Conservation (phyloP, 2,329 filamentous ascomycete genomes). For the Aspergillus sp. region DNA sequence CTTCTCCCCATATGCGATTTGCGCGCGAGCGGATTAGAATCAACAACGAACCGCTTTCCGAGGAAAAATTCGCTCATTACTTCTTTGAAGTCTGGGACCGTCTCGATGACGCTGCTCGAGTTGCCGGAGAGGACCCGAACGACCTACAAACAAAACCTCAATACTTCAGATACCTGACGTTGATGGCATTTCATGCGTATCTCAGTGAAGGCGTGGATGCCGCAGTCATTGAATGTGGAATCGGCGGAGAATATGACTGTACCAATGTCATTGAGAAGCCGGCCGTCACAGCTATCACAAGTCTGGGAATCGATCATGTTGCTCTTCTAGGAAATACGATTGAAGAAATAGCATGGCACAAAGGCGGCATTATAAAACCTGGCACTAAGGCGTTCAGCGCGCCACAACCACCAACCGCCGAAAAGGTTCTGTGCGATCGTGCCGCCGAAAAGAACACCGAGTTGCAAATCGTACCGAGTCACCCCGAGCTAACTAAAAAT, state of each 20-base stretch:
- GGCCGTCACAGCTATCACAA: constrained; percentile 71
- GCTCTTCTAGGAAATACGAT: constrained; percentile 76
- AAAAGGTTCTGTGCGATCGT: constrained; percentile 56
- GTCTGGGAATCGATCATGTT: constrained; percentile 81
- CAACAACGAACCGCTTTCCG: constrained; percentile 68
- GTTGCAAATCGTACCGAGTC: constrained; percentile 50
- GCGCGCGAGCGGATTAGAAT: constrained; percentile 84
- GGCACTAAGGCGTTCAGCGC: constrained; percentile 64
- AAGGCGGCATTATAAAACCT: constrained; percentile 79
- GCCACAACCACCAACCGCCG: constrained; percentile 55
- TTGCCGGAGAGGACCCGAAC: constrained; percentile 53
- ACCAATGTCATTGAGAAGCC: constrained; percentile 80
- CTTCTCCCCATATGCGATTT: constrained; percentile 79
- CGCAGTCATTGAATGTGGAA: constrained; percentile 88
- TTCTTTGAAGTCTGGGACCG: constrained; percentile 84
- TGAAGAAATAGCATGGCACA: constrained; percentile 87
- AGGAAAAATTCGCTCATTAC: constrained; percentile 68
- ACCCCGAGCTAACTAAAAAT: constrained; percentile 45
- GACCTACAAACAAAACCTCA: constrained; percentile 69
- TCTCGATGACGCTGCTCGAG: constrained; percentile 54
- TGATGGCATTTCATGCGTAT: constrained; percentile 85
- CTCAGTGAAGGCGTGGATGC: constrained; percentile 70
- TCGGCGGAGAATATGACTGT: constrained; percentile 89
- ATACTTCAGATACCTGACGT: constrained; percentile 88
- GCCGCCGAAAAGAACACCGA: constrained; percentile 51